These are phyloP conservation scores for Phytophthora pluvialis DNA, from an alignment of 352 stramenopile genomes.

Conservation along the genomic window DNA sequence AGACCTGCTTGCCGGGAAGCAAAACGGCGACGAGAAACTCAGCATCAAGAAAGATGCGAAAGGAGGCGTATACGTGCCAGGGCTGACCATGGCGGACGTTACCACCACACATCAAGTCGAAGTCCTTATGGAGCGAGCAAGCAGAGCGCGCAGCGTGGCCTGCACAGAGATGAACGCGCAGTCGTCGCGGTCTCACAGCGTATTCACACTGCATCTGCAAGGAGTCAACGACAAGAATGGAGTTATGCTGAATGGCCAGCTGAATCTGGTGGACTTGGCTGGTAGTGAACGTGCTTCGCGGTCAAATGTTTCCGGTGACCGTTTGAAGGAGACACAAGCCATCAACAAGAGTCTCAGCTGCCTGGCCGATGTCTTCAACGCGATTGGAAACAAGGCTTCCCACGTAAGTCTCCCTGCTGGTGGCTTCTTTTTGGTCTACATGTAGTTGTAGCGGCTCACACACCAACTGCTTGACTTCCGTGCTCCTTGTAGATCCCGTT, in stretches of 20 bases:
- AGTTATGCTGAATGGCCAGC: slow-evolving; percentile 65
- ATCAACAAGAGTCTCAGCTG: slow-evolving; percentile 99
- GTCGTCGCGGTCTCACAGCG: slow-evolving; percentile 80
- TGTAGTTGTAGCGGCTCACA: no score
- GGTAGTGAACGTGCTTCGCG: slow-evolving; percentile 80
- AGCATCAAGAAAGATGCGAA: slow-evolving; percentile 79
- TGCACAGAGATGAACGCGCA: slow-evolving; percentile 95
- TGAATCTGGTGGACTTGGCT: slow-evolving; percentile 86
- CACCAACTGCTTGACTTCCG: slow-evolving; percentile 3
- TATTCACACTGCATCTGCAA: slow-evolving; percentile 83
- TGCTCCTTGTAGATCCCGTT: slow-evolving; percentile 89
- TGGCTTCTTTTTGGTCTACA: background rate
- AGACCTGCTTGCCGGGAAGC: slow-evolving; percentile 93
- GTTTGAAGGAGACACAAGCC: slow-evolving; percentile 97
- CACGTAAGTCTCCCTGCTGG: slow-evolving; percentile 73
- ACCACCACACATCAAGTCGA: slow-evolving; percentile 68
- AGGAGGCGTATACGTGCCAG: slow-evolving; percentile 67
- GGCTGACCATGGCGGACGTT: slow-evolving; percentile 64
- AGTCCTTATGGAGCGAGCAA: slow-evolving; percentile 79
- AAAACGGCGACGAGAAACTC: slow-evolving; percentile 57
- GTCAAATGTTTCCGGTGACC: slow-evolving; percentile 90
- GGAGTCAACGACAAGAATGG: slow-evolving; percentile 85
- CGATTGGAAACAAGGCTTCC: slow-evolving; percentile 95
- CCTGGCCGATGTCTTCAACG: slow-evolving; percentile 98
- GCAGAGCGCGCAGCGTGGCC: slow-evolving; percentile 71